These are phyloP conservation scores for Exophiala aquamarina DNA, from an alignment of 2,329 filamentous ascomycete species.

Conservation along the genomic window DNA sequence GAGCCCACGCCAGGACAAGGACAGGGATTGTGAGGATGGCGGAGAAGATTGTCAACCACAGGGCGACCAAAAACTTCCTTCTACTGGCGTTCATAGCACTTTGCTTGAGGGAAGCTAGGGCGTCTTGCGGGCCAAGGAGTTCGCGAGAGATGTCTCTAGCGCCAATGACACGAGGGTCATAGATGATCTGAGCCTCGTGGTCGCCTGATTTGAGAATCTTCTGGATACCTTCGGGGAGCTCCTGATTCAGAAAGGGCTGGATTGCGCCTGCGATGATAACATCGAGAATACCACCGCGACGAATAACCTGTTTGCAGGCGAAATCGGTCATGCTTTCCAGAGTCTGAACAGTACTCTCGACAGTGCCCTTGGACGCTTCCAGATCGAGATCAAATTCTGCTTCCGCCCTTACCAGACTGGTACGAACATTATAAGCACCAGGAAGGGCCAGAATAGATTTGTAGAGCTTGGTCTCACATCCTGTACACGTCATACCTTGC, in stretches of 20 bases:
- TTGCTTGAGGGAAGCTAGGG: slow-evolving; percentile 38
- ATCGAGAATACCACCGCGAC: slow-evolving; percentile 52
- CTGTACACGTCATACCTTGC: slow-evolving; percentile 71
- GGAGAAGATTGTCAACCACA: slow-evolving; percentile 54
- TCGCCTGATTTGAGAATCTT: slow-evolving; percentile 34
- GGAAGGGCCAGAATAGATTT: slow-evolving; percentile 52
- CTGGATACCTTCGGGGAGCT: slow-evolving; percentile 40
- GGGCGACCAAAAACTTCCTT: slow-evolving; percentile 39
- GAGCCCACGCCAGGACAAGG: slow-evolving; percentile 67
- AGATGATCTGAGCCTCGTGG: slow-evolving; percentile 43
- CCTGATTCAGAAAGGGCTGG: slow-evolving; percentile 38
- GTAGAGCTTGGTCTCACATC: slow-evolving; percentile 66
- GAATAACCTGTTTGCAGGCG: slow-evolving; percentile 53
- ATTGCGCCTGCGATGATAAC: slow-evolving; percentile 44
- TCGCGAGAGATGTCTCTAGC: slow-evolving; percentile 46
- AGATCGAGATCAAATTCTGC: slow-evolving; percentile 65
- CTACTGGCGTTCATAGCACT: slow-evolving; percentile 37
- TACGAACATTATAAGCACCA: slow-evolving; percentile 58
- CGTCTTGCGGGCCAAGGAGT: slow-evolving; percentile 32
- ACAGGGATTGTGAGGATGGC: slow-evolving; percentile 61
- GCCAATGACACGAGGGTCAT: slow-evolving; percentile 50
- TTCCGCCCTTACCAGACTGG: slow-evolving; percentile 64
- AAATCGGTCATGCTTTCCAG: slow-evolving; percentile 57
- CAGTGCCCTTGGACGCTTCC: slow-evolving; percentile 32
- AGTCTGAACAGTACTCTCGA: slow-evolving; percentile 49